Base-by-base conservation (phyloP, 2,329 filamentous ascomycete genomes). In the Aureobasidium sp. region DNA sequence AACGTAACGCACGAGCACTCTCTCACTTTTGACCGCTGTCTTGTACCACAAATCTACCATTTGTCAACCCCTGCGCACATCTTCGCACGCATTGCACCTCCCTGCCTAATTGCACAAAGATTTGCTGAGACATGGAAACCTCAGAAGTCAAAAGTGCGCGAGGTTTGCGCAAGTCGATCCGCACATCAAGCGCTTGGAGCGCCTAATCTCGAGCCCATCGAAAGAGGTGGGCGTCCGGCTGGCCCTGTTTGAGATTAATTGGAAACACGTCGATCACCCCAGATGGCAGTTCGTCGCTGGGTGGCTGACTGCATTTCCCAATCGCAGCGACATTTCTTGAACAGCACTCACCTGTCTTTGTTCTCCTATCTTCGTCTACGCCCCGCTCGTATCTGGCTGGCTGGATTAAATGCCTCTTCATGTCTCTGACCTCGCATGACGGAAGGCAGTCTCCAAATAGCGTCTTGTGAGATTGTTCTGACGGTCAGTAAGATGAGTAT, bases 111-210 rank as follows among this genome's bases (percentile, higher is more conserved):
- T 34, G 37, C 25, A 49, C 57, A 29, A 49, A 15, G 55, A n/a
- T 30, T 48, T 49, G 32, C 25, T 48, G 44, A 13, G n/a, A 3
- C 10, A 10, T 49, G 27, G 39, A 27, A 27, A n/a, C 29, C 16
- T 16, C 57, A 41, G 27, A 42, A 41, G 57, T n/a, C 57, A 59
- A 50, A 59, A 50, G 45, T 42, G 57, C 45, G 45, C 21, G 45
- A 49, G 57, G 44, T 49, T 59, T 59, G 36, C 57, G 57, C 57
- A 59, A 59, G 57, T 59, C 57, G 57, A 59, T 59, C 57, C 39
- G 53, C 36, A 49, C 44, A 59, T 59, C 57, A 37, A 42, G 21
- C 53, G 57, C 44, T 41, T 50, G 37, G 57, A 58, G 57, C 57
- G 57, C 57, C 25, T 59, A 49, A 50, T 49, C n/a, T 25, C 37